Base-by-base conservation (phyloP, 139 green algal genomes). In the Chlamydomonas sp. region DNA sequence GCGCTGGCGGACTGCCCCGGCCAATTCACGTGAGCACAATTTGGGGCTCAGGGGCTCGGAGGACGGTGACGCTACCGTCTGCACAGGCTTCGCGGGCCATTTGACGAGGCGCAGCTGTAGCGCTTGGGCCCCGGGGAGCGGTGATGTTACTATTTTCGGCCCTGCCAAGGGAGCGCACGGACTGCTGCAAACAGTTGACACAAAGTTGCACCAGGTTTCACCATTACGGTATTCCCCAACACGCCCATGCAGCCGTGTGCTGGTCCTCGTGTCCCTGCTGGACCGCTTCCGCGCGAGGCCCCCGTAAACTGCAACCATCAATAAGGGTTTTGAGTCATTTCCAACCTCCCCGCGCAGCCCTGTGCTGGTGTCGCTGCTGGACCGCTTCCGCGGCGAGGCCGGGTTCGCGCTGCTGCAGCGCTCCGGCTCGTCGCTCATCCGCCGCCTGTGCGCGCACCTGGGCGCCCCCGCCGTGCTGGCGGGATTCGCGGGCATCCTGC, bases 401-500 rank as follows among this genome's bases (percentile, higher is more conserved):
- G 90, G 91, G 4, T 77, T 88, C 31, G 83, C 87, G 79, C 79
- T 94, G 80, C 89, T 98, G 91, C 93, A 97, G 93, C 90, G 91
- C 6, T 86, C 94, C 10, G 96, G 96, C 17, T 87, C 88, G 15
- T 90, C 95, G 17, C 91, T 98, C 61, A 91, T 98, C 66, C 93
- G 97, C 18, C 87, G 91, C 8, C 90, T 96, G 85, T 95, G 92
- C 81, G 85, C 80, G 49, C 83, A 90, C 75, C 92, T 97, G 89
- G 95, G 95, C 1, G 85, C 90, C 17, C 90, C 89, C 79, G 83
- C 88, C 7, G 94, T 97, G 76, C 94, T 96, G 63, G 72, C 83
- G 3, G 94, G 96, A 88, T 90, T 98, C 59, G 90, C 94, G 2
- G 77, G 75, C 62, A 94, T 95, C 69, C 94, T 98, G 83, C 83